Percentiles rank a stretch among this genome's conserved stretches.
These are phyloP conservation scores for Yamadazyma paraphyllophila DNA, from an alignment of 805 yeast genomes.

Conservation along the genomic window DNA sequence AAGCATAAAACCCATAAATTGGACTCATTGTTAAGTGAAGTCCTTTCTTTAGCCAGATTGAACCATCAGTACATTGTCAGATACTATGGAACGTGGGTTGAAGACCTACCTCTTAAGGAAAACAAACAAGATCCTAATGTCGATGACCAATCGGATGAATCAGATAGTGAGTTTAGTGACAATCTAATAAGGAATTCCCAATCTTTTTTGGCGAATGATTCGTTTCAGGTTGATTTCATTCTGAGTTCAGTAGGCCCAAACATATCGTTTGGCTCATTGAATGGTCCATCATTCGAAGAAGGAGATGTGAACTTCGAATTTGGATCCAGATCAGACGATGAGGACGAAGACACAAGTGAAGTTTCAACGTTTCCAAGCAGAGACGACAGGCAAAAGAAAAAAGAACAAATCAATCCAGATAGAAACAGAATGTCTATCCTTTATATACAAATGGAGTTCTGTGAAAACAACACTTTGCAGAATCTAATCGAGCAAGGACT, in stretches of 20 bases:
- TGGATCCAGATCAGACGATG: conserved; percentile 20
- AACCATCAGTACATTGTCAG: conserved; percentile 96
- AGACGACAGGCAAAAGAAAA: conserved; percentile 12
- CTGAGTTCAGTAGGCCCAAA: conserved; percentile 59
- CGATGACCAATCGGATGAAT: conserved; percentile 16
- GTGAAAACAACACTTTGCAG: conserved; percentile 87
- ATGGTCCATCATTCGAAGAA: conserved; percentile 29
- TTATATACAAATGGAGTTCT: conserved; percentile 97
- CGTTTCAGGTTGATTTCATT: conserved; percentile 60
- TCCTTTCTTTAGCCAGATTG: conserved; percentile 83
- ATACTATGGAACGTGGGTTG: conserved; percentile 97
- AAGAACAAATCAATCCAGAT: conserved; percentile 17
- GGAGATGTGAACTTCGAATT: conserved; percentile 30
- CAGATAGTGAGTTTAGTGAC: conserved; percentile 21
- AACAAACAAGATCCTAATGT: conserved; percentile 10
- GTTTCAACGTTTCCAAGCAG: conserved; percentile 5
- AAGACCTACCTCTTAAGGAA: conserved; percentile 49
- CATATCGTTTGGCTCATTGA: conserved; percentile 43
- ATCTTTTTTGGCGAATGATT: conserved; percentile 21
- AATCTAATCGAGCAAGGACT: conserved; percentile 78
- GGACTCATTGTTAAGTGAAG: conserved; percentile 83
- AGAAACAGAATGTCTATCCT: conserved; percentile 51
- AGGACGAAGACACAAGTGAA: conserved; percentile 9
- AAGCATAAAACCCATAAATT: conserved; percentile 78
- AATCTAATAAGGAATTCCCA: conserved; percentile 12